Evolutionary conservation across 176 grass and related monocot genomes (phyloP).

Genomic region (Elaeis guineensis): DNA sequence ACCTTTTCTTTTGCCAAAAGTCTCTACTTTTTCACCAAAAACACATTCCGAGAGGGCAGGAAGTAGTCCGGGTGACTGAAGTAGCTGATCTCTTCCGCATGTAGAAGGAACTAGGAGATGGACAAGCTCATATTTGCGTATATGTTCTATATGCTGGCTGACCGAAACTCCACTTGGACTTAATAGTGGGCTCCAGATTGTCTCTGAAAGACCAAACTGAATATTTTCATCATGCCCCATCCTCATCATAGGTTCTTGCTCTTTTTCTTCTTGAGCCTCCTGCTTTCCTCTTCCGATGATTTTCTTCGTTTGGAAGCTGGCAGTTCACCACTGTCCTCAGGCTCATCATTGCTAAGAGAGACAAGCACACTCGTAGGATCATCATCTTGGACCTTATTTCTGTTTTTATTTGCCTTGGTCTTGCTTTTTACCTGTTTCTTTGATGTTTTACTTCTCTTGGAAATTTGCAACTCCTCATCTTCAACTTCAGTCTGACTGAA

Average conservation of each 20-base stretch:
- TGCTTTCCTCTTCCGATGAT: constrained; percentile 28
- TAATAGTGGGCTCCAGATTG: no score
- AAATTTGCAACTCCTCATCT: constrained; percentile 20
- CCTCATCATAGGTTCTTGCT: constrained; percentile 30
- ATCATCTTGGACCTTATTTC: constrained; percentile 30
- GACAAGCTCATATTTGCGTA: no score
- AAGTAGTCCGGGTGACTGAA: no score
- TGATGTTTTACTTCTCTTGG: background rate
- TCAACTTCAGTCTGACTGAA: constrained; percentile 18
- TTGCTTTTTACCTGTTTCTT: constrained; percentile 25
- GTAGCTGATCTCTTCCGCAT: no score
- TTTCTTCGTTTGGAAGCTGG: constrained; percentile 47
- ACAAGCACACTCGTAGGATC: constrained; percentile 21
- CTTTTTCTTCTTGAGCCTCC: constrained; percentile 31
- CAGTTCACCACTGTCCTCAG: constrained; percentile 29
- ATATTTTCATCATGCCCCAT: no score
- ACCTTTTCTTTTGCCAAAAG: no score
- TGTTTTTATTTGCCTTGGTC: constrained; percentile 29
- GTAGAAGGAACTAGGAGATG: no score
- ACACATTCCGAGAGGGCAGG: no score
- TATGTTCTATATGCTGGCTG: no score
- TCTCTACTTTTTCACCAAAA: no score
- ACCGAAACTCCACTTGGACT: no score
- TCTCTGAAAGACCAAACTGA: no score
- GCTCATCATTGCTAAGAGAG: background rate